Evolutionary conservation across 768 basidiomycete species (phyloP).

Genomic region (Russula earlei): DNA sequence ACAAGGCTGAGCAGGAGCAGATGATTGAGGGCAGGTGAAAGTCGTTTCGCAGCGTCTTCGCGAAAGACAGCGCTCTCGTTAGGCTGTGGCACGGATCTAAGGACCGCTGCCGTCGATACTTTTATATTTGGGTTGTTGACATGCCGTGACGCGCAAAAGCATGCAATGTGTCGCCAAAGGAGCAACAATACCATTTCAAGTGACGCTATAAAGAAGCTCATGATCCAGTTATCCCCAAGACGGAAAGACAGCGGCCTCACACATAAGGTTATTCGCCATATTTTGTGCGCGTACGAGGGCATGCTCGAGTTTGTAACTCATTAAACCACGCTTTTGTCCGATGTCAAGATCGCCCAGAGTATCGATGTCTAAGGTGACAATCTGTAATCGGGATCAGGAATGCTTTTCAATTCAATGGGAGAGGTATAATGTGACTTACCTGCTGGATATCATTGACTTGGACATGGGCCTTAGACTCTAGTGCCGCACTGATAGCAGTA

Average conservation of each 20-base stretch:
- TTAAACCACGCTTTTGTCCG: constrained; percentile 55
- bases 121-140: constrained; percentile 34
- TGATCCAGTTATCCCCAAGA: background rate
- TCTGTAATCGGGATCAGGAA: constrained; percentile 25
- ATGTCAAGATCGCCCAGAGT: constrained; percentile 61
- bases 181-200: constrained; percentile 74
- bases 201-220: constrained; percentile 36
- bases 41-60: constrained; percentile 42
- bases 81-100: constrained; percentile 45
- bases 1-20: constrained; percentile 46
- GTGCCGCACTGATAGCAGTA: constrained; percentile 55
- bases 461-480: constrained; percentile 63
- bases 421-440: constrained; percentile 30
- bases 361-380: constrained; percentile 43
- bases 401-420: background rate
- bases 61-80: constrained; percentile 52
- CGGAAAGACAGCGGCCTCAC: constrained; percentile 30
- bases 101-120: constrained; percentile 34
- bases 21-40: constrained; percentile 47
- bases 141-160: constrained; percentile 43
- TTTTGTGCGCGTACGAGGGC: constrained; percentile 33
- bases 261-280: constrained; percentile 45
- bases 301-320: constrained; percentile 50
- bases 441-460: constrained; percentile 63
- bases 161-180: constrained; percentile 69